phyloP scores from a whole-genome alignment of 2,329 filamentous ascomycete species.

The Paecilomyces sp. region DNA sequence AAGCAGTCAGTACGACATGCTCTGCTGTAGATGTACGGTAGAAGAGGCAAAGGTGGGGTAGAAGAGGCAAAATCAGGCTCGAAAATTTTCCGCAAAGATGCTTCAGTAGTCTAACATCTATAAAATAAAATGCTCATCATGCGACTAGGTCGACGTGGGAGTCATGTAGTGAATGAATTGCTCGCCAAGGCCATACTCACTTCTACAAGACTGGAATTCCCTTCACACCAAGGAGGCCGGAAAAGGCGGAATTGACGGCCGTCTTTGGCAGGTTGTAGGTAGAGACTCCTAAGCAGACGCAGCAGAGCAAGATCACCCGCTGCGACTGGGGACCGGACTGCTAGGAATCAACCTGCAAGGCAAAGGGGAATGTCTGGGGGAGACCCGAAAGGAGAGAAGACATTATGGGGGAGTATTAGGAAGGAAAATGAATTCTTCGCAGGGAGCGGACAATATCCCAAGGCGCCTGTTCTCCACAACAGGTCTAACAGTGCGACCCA shows the following conservation, averaged over 20 bases:
- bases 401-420: conserved; percentile 5
- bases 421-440: conserved; percentile 1
- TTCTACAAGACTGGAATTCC: not conserved
- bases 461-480: not conserved
- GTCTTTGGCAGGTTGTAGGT: not conserved
- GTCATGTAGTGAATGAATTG: not conserved
- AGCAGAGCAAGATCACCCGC: not conserved
- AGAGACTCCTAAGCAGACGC: not conserved
- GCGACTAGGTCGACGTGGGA: conserved; percentile 6
- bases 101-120: conserved; percentile 46
- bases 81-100: conserved; percentile 35
- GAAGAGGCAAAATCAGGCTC: conserved; percentile 2
- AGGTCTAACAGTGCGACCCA: not conserved
- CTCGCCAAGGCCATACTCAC: not conserved
- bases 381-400: conserved; percentile 2
- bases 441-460: not conserved
- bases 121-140: conserved; percentile 38
- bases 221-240: not conserved
- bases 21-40: not conserved
- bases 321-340: not conserved
- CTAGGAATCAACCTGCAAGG: not conserved
- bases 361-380: not conserved
- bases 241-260: not conserved
- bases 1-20: conserved; percentile 2
- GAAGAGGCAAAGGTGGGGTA: not conserved